phyloP scores from a whole-genome alignment of 495 filamentous ascomycete species.

The Collariella sp. region DNA sequence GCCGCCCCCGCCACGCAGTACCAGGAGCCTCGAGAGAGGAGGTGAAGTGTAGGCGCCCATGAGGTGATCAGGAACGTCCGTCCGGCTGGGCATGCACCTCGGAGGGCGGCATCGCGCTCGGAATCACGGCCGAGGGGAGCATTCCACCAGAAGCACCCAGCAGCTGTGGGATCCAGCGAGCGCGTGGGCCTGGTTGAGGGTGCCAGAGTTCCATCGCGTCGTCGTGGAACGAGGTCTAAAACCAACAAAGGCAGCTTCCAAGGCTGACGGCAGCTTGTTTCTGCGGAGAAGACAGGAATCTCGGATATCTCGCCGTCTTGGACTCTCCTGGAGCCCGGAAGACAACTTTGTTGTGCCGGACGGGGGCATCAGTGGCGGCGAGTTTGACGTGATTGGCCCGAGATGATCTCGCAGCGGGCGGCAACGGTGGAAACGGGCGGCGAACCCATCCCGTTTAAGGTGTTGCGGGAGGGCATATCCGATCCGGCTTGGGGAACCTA shows the following conservation, averaged over 20 bases:
- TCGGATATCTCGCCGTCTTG: constrained; percentile 19
- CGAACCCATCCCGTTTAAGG: constrained; percentile 3
- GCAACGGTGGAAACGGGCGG: neutral
- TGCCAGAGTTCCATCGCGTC: neutral
- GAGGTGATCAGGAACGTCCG: neutral
- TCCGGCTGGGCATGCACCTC: constrained; percentile 1
- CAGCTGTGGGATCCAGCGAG: neutral
- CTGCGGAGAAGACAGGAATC: constrained; percentile 8
- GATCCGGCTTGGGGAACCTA: constrained; percentile 9
- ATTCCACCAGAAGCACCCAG: too few species aligned
- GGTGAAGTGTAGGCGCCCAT: neutral
- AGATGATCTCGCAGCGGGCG: neutral
- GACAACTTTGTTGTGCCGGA: constrained; percentile 14
- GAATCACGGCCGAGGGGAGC: neutral
- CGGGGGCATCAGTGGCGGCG: neutral
- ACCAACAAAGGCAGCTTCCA: neutral
- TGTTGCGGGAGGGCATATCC: constrained; percentile 10
- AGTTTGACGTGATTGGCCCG: constrained; percentile 5
- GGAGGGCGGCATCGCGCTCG: neutral
- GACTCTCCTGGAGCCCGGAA: neutral
- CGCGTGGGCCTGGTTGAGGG: neutral
- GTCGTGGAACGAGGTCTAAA: neutral
- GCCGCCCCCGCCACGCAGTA: neutral
- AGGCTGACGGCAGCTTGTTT: neutral
- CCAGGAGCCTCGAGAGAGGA: neutral